Base-by-base conservation (phyloP, 202 grass and related monocot genomes). In the Digitaria exilis region DNA sequence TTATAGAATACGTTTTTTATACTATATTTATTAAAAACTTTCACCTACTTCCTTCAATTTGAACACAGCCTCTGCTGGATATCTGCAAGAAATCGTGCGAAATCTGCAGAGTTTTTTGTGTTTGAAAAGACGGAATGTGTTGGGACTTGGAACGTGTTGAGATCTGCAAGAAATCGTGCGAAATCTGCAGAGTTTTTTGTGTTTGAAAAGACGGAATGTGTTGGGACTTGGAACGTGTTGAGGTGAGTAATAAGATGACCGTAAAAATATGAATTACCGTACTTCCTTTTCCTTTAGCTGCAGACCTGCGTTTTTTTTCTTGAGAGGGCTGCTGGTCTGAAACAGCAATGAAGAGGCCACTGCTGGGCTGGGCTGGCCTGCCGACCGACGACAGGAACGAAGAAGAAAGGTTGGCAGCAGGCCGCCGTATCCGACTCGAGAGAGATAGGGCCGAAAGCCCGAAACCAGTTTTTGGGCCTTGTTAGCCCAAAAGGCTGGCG, bases 211-310 rank as follows among this genome's bases (percentile, higher is more conserved):
- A 41, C 1, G 19, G n/a, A 24, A 57, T 61, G 37, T 34, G 19
- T 67, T 76, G 71, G 61, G n/a, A 75, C n/a, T 35, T 76, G 44
- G 10, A 70, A 19, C 3, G n/a, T n/a, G n/a, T n/a, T n/a, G n/a
- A n/a, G n/a, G n/a, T n/a, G n/a, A n/a, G n/a, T n/a, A n/a, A n/a
- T n/a, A n/a, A n/a, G n/a, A n/a, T n/a, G n/a, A n/a, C n/a, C n/a
- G n/a, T n/a, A n/a, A n/a, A n/a, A n/a, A n/a, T n/a, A n/a, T n/a
- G n/a, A n/a, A n/a, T n/a, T n/a, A n/a, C n/a, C n/a, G n/a, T n/a
- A n/a, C n/a, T n/a, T n/a, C n/a, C n/a, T n/a, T n/a, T n/a, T n/a
- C n/a, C n/a, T n/a, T n/a, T n/a, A n/a, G n/a, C n/a, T n/a, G n/a
- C n/a, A n/a, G n/a, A n/a, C n/a, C n/a, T n/a, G n/a, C n/a, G n/a